Evolutionary conservation across 257 asterid species (phyloP).

Genomic region (Solanum verrucosum): DNA sequence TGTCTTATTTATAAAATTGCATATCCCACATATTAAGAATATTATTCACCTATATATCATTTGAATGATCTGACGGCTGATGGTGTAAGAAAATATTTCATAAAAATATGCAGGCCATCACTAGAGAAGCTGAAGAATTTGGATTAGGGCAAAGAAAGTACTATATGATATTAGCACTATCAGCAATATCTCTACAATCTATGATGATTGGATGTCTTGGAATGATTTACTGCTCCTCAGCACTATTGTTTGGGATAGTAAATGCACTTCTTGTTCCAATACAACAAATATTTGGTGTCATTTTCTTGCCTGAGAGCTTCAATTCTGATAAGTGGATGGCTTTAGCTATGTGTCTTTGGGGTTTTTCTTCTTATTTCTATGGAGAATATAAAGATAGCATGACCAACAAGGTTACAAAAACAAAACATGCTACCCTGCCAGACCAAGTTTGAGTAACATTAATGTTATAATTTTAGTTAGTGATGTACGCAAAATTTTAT

Average conservation of each 20-base stretch:
- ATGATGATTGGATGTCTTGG: too few relatives aligned
- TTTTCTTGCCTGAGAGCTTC: constrained; percentile 24
- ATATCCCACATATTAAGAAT: background rate
- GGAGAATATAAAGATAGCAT: constrained; percentile 15
- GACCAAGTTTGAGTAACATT: too few relatives aligned
- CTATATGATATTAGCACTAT: too few relatives aligned
- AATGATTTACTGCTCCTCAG: too few relatives aligned
- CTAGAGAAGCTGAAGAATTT: too few relatives aligned
- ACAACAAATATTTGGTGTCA: constrained; percentile 17
- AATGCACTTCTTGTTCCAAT: constrained; percentile 20
- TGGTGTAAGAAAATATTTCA: too few relatives aligned
- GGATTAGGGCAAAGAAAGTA: too few relatives aligned
- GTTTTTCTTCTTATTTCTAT: constrained; percentile 27
- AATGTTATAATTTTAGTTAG: too few relatives aligned
- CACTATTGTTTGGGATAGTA: constrained; percentile 1
- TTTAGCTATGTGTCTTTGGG: constrained; percentile 27
- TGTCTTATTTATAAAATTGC: background rate
- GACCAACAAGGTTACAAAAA: background rate
- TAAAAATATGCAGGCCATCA: too few relatives aligned
- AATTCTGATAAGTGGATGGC: constrained; percentile 21
- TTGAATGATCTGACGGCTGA: background rate
- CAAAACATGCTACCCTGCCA: too few relatives aligned
- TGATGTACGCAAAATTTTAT: too few relatives aligned
- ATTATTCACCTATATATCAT: background rate
- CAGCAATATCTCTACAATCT: too few relatives aligned